These are phyloP conservation scores for Penicillium fimorum DNA, from an alignment of 495 filamentous ascomycete genomes.

Conservation along the genomic window DNA sequence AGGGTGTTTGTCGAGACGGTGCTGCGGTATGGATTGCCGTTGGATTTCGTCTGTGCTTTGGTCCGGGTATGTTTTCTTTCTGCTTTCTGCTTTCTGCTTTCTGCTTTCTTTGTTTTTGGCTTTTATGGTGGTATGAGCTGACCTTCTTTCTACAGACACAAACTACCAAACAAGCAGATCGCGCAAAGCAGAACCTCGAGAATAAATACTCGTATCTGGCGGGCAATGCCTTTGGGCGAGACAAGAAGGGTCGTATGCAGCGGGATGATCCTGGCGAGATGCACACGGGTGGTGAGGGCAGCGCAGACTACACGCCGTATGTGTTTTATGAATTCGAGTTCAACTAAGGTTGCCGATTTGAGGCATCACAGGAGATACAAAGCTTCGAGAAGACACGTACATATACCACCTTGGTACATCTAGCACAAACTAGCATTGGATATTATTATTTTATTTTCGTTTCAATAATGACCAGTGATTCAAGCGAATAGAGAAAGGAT, in stretches of 20 bases:
- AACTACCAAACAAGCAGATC: conserved; percentile 70
- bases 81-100: too few species aligned
- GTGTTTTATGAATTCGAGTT: conserved; percentile 97
- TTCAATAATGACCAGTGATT: not conserved
- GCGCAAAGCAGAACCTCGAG: conserved; percentile 78
- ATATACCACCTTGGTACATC: conserved; percentile 32
- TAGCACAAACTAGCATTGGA: conserved; percentile 28
- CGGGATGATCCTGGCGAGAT: conserved; percentile 89
- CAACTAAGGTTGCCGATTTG: conserved; percentile 30
- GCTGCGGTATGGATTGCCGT: conserved; percentile 84
- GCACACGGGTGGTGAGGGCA: conserved; percentile 67
- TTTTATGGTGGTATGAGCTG: not conserved
- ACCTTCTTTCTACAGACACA: conserved; percentile 60
- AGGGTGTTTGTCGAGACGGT: conserved; percentile 97
- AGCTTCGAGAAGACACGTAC: conserved; percentile 18
- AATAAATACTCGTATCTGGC: conserved; percentile 85
- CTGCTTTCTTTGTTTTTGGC: too few species aligned
- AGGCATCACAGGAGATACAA: not conserved
- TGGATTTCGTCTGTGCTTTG: conserved; percentile 81
- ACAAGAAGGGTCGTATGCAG: conserved; percentile 87
- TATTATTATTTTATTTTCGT: not conserved
- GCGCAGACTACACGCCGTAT: conserved; percentile 88
- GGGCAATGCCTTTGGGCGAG: conserved; percentile 89
- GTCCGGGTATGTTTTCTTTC: conserved; percentile 63
- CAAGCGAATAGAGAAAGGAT: not conserved